Base-by-base conservation (phyloP, 306 rosid species). In the peach (Prunus persica) region DNA sequence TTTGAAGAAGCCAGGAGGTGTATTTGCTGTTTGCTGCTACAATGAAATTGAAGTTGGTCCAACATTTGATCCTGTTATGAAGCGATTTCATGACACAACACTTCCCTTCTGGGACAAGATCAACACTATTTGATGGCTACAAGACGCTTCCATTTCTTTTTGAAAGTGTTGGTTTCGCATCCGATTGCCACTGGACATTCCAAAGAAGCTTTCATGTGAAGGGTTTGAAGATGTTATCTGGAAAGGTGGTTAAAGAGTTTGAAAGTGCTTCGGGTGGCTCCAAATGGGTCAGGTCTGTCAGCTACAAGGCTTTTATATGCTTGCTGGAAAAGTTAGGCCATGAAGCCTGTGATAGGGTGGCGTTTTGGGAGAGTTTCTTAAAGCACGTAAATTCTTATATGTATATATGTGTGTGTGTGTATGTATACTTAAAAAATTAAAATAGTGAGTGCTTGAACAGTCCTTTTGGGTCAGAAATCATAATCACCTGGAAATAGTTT, bases 111-210 rank as follows among this genome's bases (percentile, higher is more conserved):
- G 50, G 61, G 34, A 64, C 41, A 34, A 68, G 43, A 38, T 38
- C 1, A 65, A 47, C 14, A 9, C 12, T 84, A 1, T 24, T 65
- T 19, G 79, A 80, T 11, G 82, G 75, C 3, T 84, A 81, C 55
- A 73, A 16, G 50, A 78, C 85, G 14, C 64, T 80, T 51, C 82
- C 82, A 16, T 84, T 84, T 56, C 84, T 80, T 19, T 84, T 84
- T 58, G 78, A 80, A 43, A 80, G 82, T 19, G 82, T 65, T 8
- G 82, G 85, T 43, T 77, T 84, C 4, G 80, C 80, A 9, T 71
- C 64, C 62, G 82, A 3, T 16, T 47, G 72, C 8, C 45, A 3
- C 57, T 84, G 69, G 85, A 84, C 12, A 80, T 84, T 24, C 71
- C 61, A 18, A 74, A 27, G 51, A 41, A 55, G 68, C 14, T 49